Percentiles rank a stretch among this genome's conserved stretches.
Conservation (phyloP, 805 yeast genomes). For the Nakazawaea sp. region DNA sequence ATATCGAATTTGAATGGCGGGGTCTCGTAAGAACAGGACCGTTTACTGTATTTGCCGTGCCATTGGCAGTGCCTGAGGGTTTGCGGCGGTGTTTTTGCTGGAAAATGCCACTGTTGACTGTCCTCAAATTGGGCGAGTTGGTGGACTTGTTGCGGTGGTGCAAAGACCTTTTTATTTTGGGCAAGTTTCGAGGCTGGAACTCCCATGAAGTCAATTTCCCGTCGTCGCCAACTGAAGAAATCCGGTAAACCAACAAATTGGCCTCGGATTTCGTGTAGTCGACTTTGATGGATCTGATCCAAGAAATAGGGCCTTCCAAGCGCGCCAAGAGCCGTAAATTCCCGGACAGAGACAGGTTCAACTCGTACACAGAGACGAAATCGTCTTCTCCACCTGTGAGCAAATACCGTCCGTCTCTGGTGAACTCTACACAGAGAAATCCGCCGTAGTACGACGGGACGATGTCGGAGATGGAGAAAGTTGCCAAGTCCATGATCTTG, state of each 20-base stretch:
- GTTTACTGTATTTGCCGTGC: neutral
- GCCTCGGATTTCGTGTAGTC: conserved; percentile 28
- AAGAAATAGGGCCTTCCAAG: conserved; percentile 43
- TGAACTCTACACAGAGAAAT: conserved; percentile 38
- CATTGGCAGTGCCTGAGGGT: conserved; percentile 1
- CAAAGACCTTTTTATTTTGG: conserved; percentile 22
- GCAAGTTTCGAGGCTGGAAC: conserved; percentile 38
- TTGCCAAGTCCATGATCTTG: conserved; percentile 44
- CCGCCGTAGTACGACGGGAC: conserved; percentile 66
- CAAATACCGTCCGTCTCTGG: conserved; percentile 41
- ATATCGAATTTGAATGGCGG: conserved; percentile 19
- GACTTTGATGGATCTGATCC: conserved; percentile 39
- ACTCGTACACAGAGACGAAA: conserved; percentile 34
- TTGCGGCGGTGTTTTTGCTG: conserved; percentile 7
- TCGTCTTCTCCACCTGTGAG: conserved; percentile 53
- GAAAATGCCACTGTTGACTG: conserved; percentile 1
- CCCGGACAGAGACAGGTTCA: conserved; percentile 13
- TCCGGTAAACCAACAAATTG: conserved; percentile 31
- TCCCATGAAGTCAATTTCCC: conserved; percentile 48
- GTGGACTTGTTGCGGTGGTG: conserved; percentile 10
- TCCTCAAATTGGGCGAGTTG: conserved; percentile 1
- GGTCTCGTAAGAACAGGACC: too few species aligned
- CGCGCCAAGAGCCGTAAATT: conserved; percentile 21
- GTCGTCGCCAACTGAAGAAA: conserved; percentile 53
- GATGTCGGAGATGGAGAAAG: conserved; percentile 41